Evolutionary conservation across 176 grass and related monocot genomes (phyloP), one percentile per base, ranked within the genome.

Genomic region (Eragrostis curvula): DNA sequence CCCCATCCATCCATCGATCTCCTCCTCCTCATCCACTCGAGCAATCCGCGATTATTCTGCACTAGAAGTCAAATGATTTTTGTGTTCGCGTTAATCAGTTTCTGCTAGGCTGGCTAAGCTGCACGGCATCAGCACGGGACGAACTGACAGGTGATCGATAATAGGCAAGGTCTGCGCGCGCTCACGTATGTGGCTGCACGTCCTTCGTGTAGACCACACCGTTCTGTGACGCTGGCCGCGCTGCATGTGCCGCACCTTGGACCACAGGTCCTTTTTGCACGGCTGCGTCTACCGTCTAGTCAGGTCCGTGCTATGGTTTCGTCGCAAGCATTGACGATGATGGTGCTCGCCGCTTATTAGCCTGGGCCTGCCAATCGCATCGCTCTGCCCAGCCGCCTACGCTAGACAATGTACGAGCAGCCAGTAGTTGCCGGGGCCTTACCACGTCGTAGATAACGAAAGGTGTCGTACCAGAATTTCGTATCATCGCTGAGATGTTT

Each of bases 221-320:
- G 6, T 53, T 27, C 49, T 17, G 30, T 21, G 18, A 42, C 65
- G 65, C 39, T 15, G 39, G 56, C 23, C 56, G 16, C 60, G 1
- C 18, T 15, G 29, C 61, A 79, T 67, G 61, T 79, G 46, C 77
- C 12, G 61, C 43, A 2, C 24, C 23, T 45, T 39, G 61, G 76
- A 78, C 75, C 75, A 78, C 75, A 1, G 25, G 28, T 18, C 60
- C 25, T 64, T 15, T 32, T 32, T 15, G 55, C 74, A 25, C 21
- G 12, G n/a, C 74, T 23, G 55, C 55, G n/a, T 23, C 52, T 56
- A 9, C 6, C 17, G 14, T 21, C 32, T 16, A 24, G 13, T 5
- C 39, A 12, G 40, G 61, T 77, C 74, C 13, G 9, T 15, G 13
- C 57, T 5, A 7, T 16, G 55, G 3, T 8, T 75, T 75, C 55